A percentile compares a stretch with the other conserved stretches of the same genome.
Conservation (phyloP, 306 rosid species). For the Cicer pinnatifidum region DNA sequence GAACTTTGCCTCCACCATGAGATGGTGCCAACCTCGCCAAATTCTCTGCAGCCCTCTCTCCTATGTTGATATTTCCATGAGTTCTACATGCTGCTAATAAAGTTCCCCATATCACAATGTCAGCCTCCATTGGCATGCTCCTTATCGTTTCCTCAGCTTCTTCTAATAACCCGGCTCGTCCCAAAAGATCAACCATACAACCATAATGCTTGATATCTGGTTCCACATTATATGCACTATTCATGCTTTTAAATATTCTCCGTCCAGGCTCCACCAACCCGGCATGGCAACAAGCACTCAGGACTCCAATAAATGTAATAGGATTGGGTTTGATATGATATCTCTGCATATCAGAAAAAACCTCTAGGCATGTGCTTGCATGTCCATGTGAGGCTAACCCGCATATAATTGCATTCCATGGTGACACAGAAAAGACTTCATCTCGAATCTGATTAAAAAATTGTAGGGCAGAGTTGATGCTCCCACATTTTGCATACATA, state of each 20-base stretch:
- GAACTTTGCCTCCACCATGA: conserved; percentile 83
- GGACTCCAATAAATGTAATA: conserved; percentile 83
- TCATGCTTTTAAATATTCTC: conserved; percentile 76
- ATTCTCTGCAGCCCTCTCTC: conserved; percentile 76
- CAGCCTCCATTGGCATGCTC: conserved; percentile 86
- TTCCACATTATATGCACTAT: conserved; percentile 63
- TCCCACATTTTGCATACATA: conserved; percentile 95
- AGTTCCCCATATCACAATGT: conserved; percentile 87
- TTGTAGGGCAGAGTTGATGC: conserved; percentile 66
- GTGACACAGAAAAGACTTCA: conserved; percentile 60
- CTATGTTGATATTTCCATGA: conserved; percentile 74
- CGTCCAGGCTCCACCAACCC: conserved; percentile 77
- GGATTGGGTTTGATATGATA: conserved; percentile 65
- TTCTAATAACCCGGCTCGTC: conserved; percentile 80
- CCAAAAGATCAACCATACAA: conserved; percentile 88
- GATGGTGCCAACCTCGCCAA: conserved; percentile 70
- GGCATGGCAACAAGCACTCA: conserved; percentile 88
- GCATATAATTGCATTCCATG: conserved; percentile 91
- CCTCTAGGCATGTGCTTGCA: conserved; percentile 63
- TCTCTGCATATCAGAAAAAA: conserved; percentile 70
- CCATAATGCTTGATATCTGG: conserved; percentile 93
- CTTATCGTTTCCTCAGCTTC: conserved; percentile 74
- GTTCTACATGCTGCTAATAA: conserved; percentile 85
- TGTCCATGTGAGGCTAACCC: conserved; percentile 90
- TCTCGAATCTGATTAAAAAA: conserved; percentile 65